These are phyloP conservation scores for Eucalyptus pauciflora DNA, from an alignment of 345 rosid species.

Conservation along the genomic window DNA sequence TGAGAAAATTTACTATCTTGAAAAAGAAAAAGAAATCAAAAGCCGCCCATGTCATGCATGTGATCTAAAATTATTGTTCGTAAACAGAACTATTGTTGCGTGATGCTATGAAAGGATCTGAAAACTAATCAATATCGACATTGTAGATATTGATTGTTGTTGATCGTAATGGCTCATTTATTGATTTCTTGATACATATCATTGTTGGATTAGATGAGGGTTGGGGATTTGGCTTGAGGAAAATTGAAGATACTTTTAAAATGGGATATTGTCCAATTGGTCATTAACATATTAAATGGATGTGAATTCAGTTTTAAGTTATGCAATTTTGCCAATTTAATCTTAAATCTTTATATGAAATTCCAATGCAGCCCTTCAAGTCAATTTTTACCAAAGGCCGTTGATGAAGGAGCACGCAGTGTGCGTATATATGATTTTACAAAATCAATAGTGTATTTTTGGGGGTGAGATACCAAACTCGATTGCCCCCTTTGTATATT, in stretches of 20 bases:
- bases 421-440: background rate
- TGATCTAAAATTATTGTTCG: background rate
- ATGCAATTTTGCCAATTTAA: too few relatives aligned
- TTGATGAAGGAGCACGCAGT: background rate
- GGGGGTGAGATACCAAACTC: background rate
- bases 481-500: background rate
- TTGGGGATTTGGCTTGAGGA: background rate
- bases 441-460: too few relatives aligned
- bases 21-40: background rate
- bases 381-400: too few relatives aligned
- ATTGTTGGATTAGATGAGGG: background rate
- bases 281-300: too few relatives aligned
- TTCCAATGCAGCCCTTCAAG: too few relatives aligned
- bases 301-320: fast-evolving
- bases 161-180: background rate
- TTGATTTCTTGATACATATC: background rate
- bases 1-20: background rate
- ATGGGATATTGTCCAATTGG: background rate
- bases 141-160: background rate
- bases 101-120: background rate
- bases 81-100: fast-evolving
- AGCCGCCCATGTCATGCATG: background rate
- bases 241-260: background rate
- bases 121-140: background rate
- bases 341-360: too few relatives aligned